Percentiles rank a stretch among this genome's conserved stretches.
phyloP scores from a whole-genome alignment of 208 protist genomes.

The Strigomonas galati region DNA sequence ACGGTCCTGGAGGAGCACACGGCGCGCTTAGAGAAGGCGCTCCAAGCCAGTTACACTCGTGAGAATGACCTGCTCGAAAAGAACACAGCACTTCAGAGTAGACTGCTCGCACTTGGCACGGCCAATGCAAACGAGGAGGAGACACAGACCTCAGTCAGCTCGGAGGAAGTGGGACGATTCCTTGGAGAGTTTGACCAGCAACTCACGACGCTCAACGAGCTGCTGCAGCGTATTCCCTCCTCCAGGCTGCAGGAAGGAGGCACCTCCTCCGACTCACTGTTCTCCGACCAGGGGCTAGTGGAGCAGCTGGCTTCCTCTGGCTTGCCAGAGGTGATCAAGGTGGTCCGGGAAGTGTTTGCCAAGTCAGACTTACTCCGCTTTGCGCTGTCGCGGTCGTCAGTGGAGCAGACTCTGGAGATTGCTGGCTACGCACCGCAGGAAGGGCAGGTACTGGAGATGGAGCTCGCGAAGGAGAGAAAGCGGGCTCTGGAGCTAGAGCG shows the following conservation, averaged over 20 bases:
- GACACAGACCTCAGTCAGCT: no score
- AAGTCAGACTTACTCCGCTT: slow-evolving; percentile 1
- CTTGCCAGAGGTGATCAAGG: neutral
- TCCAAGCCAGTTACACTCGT: slow-evolving; percentile 20
- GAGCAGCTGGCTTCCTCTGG: neutral
- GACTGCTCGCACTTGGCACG: slow-evolving; percentile 30
- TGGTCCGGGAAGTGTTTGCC: slow-evolving; percentile 10
- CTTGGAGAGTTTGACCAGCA: slow-evolving; percentile 2
- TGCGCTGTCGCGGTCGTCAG: neutral
- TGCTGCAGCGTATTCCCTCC: neutral
- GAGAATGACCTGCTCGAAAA: slow-evolving; percentile 41
- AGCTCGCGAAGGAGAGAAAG: neutral
- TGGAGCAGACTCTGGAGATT: neutral
- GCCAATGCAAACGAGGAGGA: neutral
- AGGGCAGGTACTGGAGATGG: neutral
- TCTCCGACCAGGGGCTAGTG: slow-evolving; percentile 2
- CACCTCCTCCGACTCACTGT: neutral
- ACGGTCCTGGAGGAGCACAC: slow-evolving; percentile 1
- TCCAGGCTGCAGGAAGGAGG: neutral
- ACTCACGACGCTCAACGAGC: neutral
- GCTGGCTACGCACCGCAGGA: neutral
- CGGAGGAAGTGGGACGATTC: neutral
- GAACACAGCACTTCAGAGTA: slow-evolving; percentile 35
- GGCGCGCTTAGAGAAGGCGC: neutral
- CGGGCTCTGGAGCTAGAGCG: neutral